Percentiles rank a stretch among this genome's conserved stretches.
Evolutionary conservation across 108 stramenopile species (phyloP).

Genomic region (Skeletonema marinoi): DNA sequence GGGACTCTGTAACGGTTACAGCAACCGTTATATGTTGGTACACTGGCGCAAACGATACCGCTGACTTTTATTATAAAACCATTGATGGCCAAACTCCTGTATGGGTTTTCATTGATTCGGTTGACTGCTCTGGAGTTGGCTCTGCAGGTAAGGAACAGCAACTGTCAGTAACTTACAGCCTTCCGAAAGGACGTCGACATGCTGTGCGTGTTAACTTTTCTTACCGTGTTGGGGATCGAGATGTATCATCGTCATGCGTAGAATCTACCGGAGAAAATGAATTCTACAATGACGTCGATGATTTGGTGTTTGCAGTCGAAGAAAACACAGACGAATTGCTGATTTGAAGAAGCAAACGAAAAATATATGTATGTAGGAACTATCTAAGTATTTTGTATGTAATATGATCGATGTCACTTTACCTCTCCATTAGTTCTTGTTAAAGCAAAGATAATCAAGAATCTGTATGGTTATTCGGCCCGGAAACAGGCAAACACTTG

Average conservation of each 20-base stretch:
- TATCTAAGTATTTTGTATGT: not conserved
- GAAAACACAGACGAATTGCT: not conserved
- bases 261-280: not conserved
- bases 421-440: too few species aligned
- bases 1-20: not conserved
- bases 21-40: not conserved
- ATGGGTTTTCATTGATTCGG: not conserved
- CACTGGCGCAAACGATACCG: not conserved
- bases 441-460: not conserved
- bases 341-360: not conserved
- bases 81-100: not conserved
- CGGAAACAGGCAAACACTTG: too few species aligned
- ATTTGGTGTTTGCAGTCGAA: not conserved
- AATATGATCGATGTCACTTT: not conserved
- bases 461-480: too few species aligned
- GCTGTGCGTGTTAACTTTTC: not conserved
- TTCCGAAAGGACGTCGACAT: not conserved
- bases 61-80: not conserved
- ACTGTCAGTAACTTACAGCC: not conserved
- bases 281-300: not conserved
- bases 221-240: not conserved
- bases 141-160: not conserved
- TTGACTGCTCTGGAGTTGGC: not conserved
- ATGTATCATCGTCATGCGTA: not conserved
- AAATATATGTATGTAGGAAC: not conserved